These are phyloP conservation scores for Globisporangium viniferum DNA, from an alignment of 352 stramenopile genomes.

Conservation along the genomic window DNA sequence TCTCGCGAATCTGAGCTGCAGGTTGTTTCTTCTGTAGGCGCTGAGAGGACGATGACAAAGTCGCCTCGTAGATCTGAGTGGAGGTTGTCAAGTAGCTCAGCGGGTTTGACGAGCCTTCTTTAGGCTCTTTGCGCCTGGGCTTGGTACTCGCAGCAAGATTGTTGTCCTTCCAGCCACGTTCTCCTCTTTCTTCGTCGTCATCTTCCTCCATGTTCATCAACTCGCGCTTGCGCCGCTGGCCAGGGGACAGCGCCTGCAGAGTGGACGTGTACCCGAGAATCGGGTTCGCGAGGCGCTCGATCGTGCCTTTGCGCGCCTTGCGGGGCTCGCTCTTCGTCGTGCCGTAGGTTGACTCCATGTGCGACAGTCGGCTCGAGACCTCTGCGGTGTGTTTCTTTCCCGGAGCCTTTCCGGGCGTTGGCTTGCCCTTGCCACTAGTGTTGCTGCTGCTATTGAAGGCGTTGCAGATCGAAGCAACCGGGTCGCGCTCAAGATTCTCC, in stretches of 20 bases:
- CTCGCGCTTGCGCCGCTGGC: constrained; percentile 50
- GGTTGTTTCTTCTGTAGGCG: constrained; percentile 7
- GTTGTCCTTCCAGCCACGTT: background rate
- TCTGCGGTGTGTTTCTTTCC: constrained; percentile 2
- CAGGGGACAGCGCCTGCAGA: constrained; percentile 53
- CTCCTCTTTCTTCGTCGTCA: background rate
- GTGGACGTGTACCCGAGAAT: constrained; percentile 68
- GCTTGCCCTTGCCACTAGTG: background rate
- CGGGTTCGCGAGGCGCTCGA: constrained; percentile 63
- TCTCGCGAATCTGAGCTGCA: background rate
- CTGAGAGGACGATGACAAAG: background rate
- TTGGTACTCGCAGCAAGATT: background rate
- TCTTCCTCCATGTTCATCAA: constrained; percentile 18
- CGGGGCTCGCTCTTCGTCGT: constrained; percentile 36
- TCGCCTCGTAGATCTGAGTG: constrained; percentile 18
- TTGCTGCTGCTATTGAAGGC: background rate
- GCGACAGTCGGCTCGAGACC: constrained; percentile 29
- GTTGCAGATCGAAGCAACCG: background rate
- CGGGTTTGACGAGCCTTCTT: background rate
- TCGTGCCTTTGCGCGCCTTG: constrained; percentile 56
- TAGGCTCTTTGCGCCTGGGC: background rate
- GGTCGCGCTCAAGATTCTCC: constrained; percentile 4
- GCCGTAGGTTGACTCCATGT: constrained; percentile 69
- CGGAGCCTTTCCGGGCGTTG: background rate
- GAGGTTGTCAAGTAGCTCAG: constrained; percentile 21